These are phyloP conservation scores for Xylaria acuta DNA, from an alignment of 495 filamentous ascomycete species.

Conservation along the genomic window DNA sequence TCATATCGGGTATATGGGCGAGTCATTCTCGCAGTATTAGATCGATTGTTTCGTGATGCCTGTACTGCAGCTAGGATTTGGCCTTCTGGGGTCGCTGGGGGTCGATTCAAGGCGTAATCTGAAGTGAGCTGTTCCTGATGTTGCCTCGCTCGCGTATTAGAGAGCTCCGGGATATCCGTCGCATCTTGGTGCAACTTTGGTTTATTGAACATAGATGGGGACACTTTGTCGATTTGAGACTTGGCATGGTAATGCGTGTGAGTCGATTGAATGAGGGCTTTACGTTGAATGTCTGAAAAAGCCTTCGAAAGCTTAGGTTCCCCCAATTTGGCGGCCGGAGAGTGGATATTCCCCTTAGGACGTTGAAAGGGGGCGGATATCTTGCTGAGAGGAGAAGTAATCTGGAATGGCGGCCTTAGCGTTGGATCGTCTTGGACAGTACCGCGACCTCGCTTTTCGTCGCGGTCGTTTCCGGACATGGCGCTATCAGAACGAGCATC, in stretches of 20 bases:
- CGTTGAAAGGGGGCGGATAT: neutral
- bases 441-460: neutral
- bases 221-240: neutral
- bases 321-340: neutral
- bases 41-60: neutral
- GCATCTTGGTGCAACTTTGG: neutral
- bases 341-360: neutral
- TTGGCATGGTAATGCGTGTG: neutral
- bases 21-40: neutral
- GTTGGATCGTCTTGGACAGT: neutral
- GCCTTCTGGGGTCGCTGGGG: neutral
- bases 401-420: neutral
- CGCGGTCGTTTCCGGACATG: neutral
- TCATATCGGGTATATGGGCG: neutral
- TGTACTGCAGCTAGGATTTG: neutral
- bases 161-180: neutral
- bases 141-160: neutral
- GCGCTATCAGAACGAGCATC: neutral
- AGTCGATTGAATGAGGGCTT: constrained; percentile 33
- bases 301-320: constrained; percentile 31
- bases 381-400: neutral
- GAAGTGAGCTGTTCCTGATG: neutral
- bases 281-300: constrained; percentile 31
- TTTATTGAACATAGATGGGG: neutral
- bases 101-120: neutral